phyloP scores from a whole-genome alignment of 1,284 basidiomycete genomes.

The Ganoderma sinense region DNA sequence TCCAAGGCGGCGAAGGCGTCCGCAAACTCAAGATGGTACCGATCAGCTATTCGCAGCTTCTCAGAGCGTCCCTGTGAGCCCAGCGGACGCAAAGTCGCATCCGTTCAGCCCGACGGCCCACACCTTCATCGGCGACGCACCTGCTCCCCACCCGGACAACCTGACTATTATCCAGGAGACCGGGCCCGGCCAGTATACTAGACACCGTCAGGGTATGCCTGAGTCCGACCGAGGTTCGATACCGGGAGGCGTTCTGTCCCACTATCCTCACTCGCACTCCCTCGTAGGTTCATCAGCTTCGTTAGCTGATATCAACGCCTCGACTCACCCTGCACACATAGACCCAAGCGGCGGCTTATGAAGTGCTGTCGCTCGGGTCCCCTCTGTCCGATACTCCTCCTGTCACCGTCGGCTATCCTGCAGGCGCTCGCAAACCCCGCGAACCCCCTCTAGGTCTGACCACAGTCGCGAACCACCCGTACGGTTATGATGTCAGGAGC shows the following conservation, averaged over 20 bases:
- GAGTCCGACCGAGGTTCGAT: conserved; percentile 15
- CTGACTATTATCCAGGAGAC: conserved; percentile 27
- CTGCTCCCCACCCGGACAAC: conserved; percentile 14
- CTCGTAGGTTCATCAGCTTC: conserved; percentile 33
- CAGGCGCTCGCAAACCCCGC: conserved; percentile 11
- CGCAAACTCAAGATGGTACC: conserved; percentile 22
- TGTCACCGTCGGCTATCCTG: conserved; percentile 17
- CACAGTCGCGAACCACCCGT: conserved; percentile 8
- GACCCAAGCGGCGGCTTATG: conserved; percentile 34
- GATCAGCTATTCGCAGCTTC: conserved; percentile 20
- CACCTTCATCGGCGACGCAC: conserved; percentile 15
- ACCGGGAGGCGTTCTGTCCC: conserved; percentile 16
- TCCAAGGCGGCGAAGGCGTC: conserved; percentile 35
- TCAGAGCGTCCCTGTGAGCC: conserved; percentile 28
- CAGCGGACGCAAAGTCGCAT: conserved; percentile 21
- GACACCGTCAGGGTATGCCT: conserved; percentile 24
- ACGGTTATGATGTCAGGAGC: conserved; percentile 17
- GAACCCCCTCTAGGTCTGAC: conserved; percentile 10
- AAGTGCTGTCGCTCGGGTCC: conserved; percentile 30
- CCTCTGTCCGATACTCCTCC: conserved; percentile 22
- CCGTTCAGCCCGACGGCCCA: conserved; percentile 21
- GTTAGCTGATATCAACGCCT: conserved; percentile 31
- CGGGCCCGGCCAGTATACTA: conserved; percentile 22
- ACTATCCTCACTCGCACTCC: conserved; percentile 27
- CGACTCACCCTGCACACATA: conserved; percentile 31